Conservation (phyloP, 208 protist species). For the Wallacemonas rigidus region DNA sequence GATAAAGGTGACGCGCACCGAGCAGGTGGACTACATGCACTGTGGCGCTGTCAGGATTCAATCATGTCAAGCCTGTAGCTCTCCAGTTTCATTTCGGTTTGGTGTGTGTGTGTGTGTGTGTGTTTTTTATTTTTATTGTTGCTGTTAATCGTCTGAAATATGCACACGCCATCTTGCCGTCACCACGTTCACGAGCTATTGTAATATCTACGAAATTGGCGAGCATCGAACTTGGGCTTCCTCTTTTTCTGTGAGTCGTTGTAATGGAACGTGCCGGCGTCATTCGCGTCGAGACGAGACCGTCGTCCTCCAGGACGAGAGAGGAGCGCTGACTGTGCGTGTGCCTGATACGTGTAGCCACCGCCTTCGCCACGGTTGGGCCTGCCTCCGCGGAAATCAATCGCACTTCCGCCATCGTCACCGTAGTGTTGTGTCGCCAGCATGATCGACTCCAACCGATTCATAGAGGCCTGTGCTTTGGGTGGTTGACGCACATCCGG, state of each 20-base stretch:
- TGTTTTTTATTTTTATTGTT: background rate
- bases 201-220: slow-evolving; percentile 50
- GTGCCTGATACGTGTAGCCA: slow-evolving; percentile 33
- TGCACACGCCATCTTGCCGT: too few relatives aligned
- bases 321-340: slow-evolving; percentile 47
- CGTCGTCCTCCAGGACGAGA: slow-evolving; percentile 55
- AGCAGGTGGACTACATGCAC: too few relatives aligned
- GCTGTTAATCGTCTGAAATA: background rate
- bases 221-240: slow-evolving; percentile 29
- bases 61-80: too few relatives aligned
- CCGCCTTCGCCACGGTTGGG: slow-evolving; percentile 13
- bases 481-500: slow-evolving; percentile 34
- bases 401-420: slow-evolving; percentile 8
- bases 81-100: background rate
- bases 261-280: slow-evolving; percentile 48
- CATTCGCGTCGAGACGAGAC: slow-evolving; percentile 33
- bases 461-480: slow-evolving; percentile 13
- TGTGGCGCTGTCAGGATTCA: too few relatives aligned
- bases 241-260: slow-evolving; percentile 1
- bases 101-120: background rate
- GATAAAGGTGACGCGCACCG: too few relatives aligned
- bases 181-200: slow-evolving; percentile 26
- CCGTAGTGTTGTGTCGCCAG: slow-evolving; percentile 14
- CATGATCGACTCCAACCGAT: slow-evolving; percentile 13
- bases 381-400: slow-evolving; percentile 5